These are phyloP conservation scores for Talaromyces stipitatus DNA, from an alignment of 495 filamentous ascomycete genomes.

Conservation along the genomic window DNA sequence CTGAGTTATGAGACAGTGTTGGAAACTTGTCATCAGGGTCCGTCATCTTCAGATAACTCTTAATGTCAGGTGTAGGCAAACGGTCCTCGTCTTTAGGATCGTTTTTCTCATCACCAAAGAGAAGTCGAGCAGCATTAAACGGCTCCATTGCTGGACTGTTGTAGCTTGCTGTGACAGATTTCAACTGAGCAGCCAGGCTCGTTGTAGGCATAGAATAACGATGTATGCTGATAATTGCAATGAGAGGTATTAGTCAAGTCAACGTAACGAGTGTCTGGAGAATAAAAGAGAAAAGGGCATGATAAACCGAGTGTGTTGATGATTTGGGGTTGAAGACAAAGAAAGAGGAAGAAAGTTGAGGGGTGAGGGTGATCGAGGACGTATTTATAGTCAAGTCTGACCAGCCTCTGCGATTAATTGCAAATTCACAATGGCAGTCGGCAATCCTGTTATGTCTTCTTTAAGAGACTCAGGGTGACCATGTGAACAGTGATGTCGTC, in stretches of 20 bases:
- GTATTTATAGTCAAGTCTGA: not conserved
- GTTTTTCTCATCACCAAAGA: slow-evolving; percentile 65
- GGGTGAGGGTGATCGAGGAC: slow-evolving; percentile 8
- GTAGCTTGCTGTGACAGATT: slow-evolving; percentile 38
- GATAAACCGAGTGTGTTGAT: slow-evolving; percentile 8
- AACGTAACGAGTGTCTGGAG: not conserved
- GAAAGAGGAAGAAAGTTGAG: slow-evolving; percentile 10
- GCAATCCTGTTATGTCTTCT: slow-evolving; percentile 2
- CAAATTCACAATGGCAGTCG: slow-evolving; percentile 8
- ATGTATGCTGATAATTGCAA: slow-evolving; percentile 48
- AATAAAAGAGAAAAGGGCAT: slow-evolving; percentile 7
- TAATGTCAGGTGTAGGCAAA: slow-evolving; percentile 54
- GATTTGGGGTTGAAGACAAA: slow-evolving; percentile 8
- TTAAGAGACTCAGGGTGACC: not conserved
- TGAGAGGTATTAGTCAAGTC: not conserved
- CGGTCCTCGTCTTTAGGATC: slow-evolving; percentile 40
- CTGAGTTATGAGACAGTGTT: slow-evolving; percentile 60
- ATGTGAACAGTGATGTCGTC: not conserved
- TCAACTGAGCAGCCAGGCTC: slow-evolving; percentile 49
- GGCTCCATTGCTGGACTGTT: slow-evolving; percentile 46
- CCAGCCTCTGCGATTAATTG: not conserved
- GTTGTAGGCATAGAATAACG: slow-evolving; percentile 87
- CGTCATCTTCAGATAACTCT: slow-evolving; percentile 64
- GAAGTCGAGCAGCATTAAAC: slow-evolving; percentile 72
- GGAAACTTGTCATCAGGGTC: slow-evolving; percentile 78